Base-by-base conservation (phyloP, 345 rosid species). In the Hibiscus trionum region DNA sequence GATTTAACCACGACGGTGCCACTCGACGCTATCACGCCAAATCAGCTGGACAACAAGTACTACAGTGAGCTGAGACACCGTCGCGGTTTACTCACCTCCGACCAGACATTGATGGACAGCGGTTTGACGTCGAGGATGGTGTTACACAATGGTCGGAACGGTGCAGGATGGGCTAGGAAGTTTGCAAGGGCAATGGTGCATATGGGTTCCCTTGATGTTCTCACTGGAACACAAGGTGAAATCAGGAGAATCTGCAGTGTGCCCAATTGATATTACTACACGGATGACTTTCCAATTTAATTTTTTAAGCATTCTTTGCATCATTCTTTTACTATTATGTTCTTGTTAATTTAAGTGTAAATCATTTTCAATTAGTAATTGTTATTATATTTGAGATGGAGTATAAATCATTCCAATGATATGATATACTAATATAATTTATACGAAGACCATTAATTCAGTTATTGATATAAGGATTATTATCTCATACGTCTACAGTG, bases 31-130 rank as follows among this genome's bases (percentile, higher is more conserved):
- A 60, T 31, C 9, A 83, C 86, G 0, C 85, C 82, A 0, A 15
- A 55, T 33, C 66, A 72, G 1, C 59, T 80, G 26, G 88, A 87
- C 64, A 85, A 78, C 70, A 72, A 31, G 78, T 87, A 81, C 78
- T 83, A 80, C 73, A 3, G n/a, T 7, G 84, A 77, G 1, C 59
- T 83, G 80, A 66, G 0, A 46, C 62, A 64, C 7, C 55, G 37
- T 11, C 75, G 83, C 0, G 88, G 87, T 5, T 19, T 87, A 11
- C 74, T 87, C 60, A 65, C 79, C 11, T 80, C 88, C 0, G 87
- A 85, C 61, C 80, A 83, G 72, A 77, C 83, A 2, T 61, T 87
- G 71, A 61, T 67, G 72, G 47, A 60, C 10, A 58, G 62, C 1
- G 27, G 16, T 26, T 58, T 58, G 4, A 85, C 90, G 0, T 11